Conservation (phyloP, 75 land plant genomes). For the Isoetes taiwanensis region DNA sequence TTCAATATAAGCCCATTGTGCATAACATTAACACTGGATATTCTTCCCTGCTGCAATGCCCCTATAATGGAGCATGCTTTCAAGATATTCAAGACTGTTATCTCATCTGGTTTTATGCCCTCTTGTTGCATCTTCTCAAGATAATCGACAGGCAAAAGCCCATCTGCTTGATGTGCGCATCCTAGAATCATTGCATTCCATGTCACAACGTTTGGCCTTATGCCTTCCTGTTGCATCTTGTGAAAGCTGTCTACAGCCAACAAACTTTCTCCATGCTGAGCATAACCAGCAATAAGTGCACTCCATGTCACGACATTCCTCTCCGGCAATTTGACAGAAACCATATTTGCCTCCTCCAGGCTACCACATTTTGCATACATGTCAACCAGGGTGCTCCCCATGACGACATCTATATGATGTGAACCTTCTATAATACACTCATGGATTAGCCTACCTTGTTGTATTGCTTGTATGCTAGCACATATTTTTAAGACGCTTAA, state of each 20-base stretch:
- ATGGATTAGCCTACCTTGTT: conserved; percentile 7
- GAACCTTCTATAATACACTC: conserved; percentile 22
- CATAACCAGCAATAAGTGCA: conserved; percentile 31
- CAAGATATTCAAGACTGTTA: not conserved
- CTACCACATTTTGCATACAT: conserved; percentile 3
- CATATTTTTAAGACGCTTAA: conserved; percentile 18
- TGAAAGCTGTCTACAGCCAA: conserved; percentile 20
- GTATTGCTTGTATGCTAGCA: not conserved
- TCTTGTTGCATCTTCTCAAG: not conserved
- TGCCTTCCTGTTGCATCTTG: conserved; percentile 4
- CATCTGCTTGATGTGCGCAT: too few species aligned
- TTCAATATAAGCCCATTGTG: not conserved
- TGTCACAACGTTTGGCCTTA: conserved; percentile 19
- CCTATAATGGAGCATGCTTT: conserved; percentile 1
- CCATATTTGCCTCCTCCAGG: not conserved
- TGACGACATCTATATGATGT: conserved; percentile 10
- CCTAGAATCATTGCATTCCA: too few species aligned
- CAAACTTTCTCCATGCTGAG: conserved; percentile 7
- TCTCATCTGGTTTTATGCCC: not conserved
- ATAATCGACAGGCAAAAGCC: not conserved
- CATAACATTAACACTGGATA: too few species aligned
- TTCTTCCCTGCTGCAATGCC: too few species aligned
- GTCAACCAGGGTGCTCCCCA: not conserved
- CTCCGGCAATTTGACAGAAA: not conserved
- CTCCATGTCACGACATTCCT: conserved; percentile 23